Evolutionary conservation across 2,329 filamentous ascomycete genomes (phyloP).

Genomic region (Trichoderma sp.): DNA sequence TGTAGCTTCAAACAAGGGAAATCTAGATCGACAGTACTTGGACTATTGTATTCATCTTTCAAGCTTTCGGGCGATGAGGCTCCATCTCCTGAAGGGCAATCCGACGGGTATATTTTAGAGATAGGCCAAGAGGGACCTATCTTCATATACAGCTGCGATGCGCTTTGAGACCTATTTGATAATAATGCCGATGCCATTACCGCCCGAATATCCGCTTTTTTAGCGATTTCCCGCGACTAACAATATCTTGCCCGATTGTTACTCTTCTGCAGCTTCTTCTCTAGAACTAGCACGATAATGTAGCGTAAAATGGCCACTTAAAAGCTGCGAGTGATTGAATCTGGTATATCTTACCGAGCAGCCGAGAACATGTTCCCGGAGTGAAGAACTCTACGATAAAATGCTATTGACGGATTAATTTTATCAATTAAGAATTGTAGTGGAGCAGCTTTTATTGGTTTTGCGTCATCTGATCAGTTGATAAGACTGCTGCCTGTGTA

Average conservation of each 20-base stretch:
- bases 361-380: not conserved
- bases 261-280: not conserved
- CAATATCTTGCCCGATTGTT: not conserved
- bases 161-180: not conserved
- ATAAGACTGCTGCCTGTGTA: not conserved
- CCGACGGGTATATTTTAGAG: conserved; percentile 12
- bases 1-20: not conserved
- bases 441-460: not conserved
- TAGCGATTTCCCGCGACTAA: conserved; percentile 5
- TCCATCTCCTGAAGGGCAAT: not conserved
- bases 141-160: not conserved
- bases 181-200: not conserved
- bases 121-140: not conserved
- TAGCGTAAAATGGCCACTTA: not conserved
- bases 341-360: not conserved
- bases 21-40: not conserved
- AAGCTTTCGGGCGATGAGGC: not conserved
- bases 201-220: conserved; percentile 5
- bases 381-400: not conserved
- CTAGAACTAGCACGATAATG: not conserved
- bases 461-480: not conserved
- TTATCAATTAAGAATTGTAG: not conserved
- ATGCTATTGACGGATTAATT: not conserved
- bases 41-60: not conserved
- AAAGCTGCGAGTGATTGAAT: not conserved